A percentile compares a stretch with the other conserved stretches of the same genome.
phyloP scores from a whole-genome alignment of 106 monocot species.

The Dendrobium huoshanense region DNA sequence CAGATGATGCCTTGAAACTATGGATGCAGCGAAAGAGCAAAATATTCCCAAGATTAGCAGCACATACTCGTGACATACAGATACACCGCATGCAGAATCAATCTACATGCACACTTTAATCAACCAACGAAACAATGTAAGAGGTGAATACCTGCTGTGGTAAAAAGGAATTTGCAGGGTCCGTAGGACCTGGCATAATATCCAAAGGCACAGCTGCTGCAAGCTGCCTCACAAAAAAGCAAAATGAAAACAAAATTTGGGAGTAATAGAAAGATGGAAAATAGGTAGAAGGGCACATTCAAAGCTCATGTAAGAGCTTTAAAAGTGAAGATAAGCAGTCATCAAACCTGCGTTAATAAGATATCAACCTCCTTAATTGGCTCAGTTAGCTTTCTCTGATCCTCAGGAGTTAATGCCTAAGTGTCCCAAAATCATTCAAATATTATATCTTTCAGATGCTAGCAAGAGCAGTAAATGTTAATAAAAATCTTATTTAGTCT shows the following conservation, averaged over 20 bases:
- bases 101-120: not conserved
- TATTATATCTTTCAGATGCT: not conserved
- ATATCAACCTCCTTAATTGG: constrained; percentile 98
- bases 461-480: not conserved
- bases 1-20: no score
- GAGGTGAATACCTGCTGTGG: constrained; percentile 79
- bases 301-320: not conserved
- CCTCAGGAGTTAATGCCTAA: constrained; percentile 65
- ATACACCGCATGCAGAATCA: not conserved
- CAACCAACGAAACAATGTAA: not conserved
- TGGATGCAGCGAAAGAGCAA: no score
- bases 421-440: constrained; percentile 7
- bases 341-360: constrained; percentile 73
- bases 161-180: constrained; percentile 92
- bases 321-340: not conserved
- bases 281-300: not conserved
- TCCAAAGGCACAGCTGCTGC: constrained; percentile 87
- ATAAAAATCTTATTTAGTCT: not conserved
- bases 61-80: not conserved
- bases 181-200: constrained; percentile 86
- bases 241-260: not conserved
- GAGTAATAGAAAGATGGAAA: not conserved
- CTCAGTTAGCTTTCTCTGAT: constrained; percentile 70
- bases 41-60: not conserved
- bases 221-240: constrained; percentile 45